Percentiles rank a stretch among this genome's conserved stretches.
These are phyloP conservation scores for Sarocladium kiliense DNA, from an alignment of 2,329 filamentous ascomycete genomes.

Conservation along the genomic window DNA sequence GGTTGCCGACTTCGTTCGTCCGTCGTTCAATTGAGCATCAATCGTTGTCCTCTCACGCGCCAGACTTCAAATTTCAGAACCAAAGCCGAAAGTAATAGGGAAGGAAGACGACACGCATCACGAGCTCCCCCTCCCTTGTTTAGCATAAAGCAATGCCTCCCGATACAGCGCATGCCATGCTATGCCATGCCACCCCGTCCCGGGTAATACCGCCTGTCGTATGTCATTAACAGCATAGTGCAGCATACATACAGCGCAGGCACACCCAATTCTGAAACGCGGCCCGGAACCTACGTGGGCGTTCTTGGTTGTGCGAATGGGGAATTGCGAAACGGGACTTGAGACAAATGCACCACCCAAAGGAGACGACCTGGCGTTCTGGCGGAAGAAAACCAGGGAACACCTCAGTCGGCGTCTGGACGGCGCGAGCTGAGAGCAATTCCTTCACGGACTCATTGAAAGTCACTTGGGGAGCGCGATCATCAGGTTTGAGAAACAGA, in stretches of 20 bases:
- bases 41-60: no score
- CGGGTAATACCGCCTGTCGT: not conserved
- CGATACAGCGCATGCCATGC: not conserved
- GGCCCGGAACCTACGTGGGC: not conserved
- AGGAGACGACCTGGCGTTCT: not conserved
- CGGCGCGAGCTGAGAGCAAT: no score
- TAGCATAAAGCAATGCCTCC: not conserved
- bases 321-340: conserved; percentile 1
- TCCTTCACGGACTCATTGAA: no score
- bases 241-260: not conserved
- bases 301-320: conserved; percentile 1
- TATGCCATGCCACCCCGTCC: not conserved
- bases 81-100: no score
- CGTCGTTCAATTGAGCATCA: no score
- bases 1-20: no score
- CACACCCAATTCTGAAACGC: conserved; percentile 3
- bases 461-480: no score
- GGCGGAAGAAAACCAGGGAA: not conserved
- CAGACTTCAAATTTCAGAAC: no score
- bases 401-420: no score
- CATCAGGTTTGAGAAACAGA: not conserved
- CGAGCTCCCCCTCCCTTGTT: no score
- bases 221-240: no score
- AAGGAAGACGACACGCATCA: no score
- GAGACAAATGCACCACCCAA: not conserved